Evolutionary conservation across 1,284 basidiomycete genomes (phyloP).

Genomic region (Phylloboletellus chloephorus): DNA sequence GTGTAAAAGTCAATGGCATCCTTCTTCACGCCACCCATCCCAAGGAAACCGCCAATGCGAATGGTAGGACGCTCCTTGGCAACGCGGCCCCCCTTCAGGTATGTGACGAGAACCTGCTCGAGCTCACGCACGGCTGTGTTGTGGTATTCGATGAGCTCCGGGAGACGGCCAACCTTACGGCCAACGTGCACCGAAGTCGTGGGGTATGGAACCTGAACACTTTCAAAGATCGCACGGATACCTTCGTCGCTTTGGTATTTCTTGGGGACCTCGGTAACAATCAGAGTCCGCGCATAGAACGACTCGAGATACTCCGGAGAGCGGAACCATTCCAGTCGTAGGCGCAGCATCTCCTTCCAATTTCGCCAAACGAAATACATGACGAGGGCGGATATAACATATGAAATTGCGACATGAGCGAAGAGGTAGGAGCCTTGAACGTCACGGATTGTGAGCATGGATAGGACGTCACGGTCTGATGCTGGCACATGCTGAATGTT

Average conservation of each 20-base stretch:
- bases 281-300: constrained; percentile 63
- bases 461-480: constrained; percentile 38
- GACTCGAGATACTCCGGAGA: constrained; percentile 60
- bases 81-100: constrained; percentile 64
- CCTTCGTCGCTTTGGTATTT: constrained; percentile 66
- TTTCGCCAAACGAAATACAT: constrained; percentile 57
- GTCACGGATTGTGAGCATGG: constrained; percentile 64
- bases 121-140: constrained; percentile 73
- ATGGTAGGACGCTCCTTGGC: constrained; percentile 65
- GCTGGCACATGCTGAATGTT: constrained; percentile 39
- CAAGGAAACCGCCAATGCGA: constrained; percentile 60
- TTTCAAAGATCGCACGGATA: constrained; percentile 59
- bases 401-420: constrained; percentile 60
- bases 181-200: constrained; percentile 72
- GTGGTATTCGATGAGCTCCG: constrained; percentile 69
- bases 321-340: constrained; percentile 59
- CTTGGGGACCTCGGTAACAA: constrained; percentile 59
- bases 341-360: constrained; percentile 57
- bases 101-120: constrained; percentile 70
- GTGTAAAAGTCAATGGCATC: constrained; percentile 74
- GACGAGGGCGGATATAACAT: constrained; percentile 53
- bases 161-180: constrained; percentile 59
- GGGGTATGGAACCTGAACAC: constrained; percentile 66
- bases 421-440: constrained; percentile 55
- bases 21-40: constrained; percentile 62